Evolutionary conservation across 1,139 yeast genomes (phyloP).

Genomic region (Blastobotrys elegans): DNA sequence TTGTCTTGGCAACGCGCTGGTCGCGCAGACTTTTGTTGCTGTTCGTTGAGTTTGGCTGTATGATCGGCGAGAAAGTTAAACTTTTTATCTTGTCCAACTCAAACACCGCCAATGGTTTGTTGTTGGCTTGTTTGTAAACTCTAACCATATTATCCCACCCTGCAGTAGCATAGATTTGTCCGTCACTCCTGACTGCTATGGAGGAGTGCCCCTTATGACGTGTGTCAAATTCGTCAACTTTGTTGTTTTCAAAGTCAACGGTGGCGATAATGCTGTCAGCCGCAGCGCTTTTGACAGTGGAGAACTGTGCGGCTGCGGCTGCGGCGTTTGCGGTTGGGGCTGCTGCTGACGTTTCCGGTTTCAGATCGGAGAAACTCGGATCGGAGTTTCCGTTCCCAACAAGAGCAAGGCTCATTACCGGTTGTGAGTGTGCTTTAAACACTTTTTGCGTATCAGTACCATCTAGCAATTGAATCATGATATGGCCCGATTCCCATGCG

Average conservation of each 20-base stretch:
- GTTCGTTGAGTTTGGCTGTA: neutral
- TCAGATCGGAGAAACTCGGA: no score
- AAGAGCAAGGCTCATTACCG: conserved; percentile 25
- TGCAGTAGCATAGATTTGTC: conserved; percentile 31
- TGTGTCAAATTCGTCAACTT: conserved; percentile 15
- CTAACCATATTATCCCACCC: conserved; percentile 41
- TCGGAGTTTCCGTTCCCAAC: conserved; percentile 21
- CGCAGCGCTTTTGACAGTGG: conserved; percentile 25
- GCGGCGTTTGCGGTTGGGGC: no score
- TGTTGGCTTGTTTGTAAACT: conserved; percentile 24
- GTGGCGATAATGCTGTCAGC: conserved; percentile 33
- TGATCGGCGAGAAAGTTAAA: conserved; percentile 22
- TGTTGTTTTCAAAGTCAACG: neutral
- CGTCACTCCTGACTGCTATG: conserved; percentile 30
- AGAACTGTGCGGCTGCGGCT: no score
- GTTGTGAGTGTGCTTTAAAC: conserved; percentile 32
- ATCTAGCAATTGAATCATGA: conserved; percentile 23
- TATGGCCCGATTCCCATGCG: conserved; percentile 40
- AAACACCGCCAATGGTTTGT: conserved; percentile 31
- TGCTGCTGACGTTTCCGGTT: no score
- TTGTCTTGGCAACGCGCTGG: neutral
- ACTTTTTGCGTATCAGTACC: conserved; percentile 16
- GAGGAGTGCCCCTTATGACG: conserved; percentile 32
- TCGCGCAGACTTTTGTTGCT: conserved; percentile 1
- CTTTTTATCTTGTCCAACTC: neutral